Evolutionary conservation across 148 eudicot species (phyloP).

Genomic region (Rhododendron griersonianum): DNA sequence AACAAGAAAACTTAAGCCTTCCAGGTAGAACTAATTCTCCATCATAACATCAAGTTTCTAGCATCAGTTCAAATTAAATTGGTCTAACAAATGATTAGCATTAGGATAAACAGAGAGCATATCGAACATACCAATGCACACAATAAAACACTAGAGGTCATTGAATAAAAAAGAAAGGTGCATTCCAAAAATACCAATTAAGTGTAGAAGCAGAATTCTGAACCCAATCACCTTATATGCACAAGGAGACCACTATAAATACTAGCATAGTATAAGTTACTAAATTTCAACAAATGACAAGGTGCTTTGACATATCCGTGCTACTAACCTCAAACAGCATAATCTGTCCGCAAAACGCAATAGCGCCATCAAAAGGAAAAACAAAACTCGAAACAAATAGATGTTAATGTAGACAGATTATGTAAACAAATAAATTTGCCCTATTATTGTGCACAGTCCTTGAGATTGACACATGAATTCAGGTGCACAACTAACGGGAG

Average conservation of each 20-base stretch:
- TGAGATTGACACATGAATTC: neutral
- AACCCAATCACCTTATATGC: neutral
- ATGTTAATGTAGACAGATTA: neutral
- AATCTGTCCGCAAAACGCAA: neutral
- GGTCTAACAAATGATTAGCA: neutral
- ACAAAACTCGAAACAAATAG: neutral
- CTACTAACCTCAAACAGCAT: neutral
- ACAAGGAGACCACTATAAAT: neutral
- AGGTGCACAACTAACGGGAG: neutral
- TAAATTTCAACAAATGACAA: constrained; percentile 5
- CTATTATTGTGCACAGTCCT: neutral
- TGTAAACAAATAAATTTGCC: neutral
- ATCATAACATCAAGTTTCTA: neutral
- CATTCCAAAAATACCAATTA: neutral
- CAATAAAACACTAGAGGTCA: neutral
- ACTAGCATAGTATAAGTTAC: neutral
- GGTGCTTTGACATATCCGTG: neutral
- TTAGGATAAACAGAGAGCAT: neutral
- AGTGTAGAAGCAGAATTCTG: neutral
- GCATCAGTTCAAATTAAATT: neutral
- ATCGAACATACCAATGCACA: neutral
- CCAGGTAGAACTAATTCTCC: neutral
- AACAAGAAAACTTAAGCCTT: neutral
- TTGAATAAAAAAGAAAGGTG: neutral
- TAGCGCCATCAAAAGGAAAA: neutral